Base-by-base conservation (phyloP, 129 eudicot species). In the Heracleum sosnowskyi region DNA sequence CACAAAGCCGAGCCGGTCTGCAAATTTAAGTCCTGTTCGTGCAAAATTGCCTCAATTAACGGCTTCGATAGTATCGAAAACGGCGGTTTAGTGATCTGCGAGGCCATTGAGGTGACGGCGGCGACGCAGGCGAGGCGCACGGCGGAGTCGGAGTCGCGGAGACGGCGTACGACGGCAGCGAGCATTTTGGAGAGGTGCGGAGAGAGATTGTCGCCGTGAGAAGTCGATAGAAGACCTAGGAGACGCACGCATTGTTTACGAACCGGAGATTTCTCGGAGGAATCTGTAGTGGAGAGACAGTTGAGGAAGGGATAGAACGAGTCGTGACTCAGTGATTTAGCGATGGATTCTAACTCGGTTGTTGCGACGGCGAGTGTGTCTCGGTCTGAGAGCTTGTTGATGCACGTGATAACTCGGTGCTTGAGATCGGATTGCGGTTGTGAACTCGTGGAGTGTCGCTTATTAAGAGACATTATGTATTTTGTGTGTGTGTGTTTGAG, bases 381-480 rank as follows among this genome's bases (percentile, higher is more conserved):
- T 0, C 98, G 84, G 86, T 94, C 97, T 45, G 98, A 90, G 73
- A 94, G 96, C 35, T 87, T 90, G 85, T 85, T 86, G 39, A 94
- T 87, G 80, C 87, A 87, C 3, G 87, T 88, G 84, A 85, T 83
- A 26, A 94, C 88, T 11, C 92, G 84, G 77, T 81, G 82, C 70
- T 83, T 88, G 63, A 91, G 88, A 66, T 93, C 97, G 39, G 83
- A 80, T 34, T 73, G 78, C 2, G 89, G 83, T 29, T 86, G 75
- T 4, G 84, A 80, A 6, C 80, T 29, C 40, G 73, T 37, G 28
- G 83, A 76, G 4, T 83, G 85, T 44, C 86, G 73, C 78, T 80
- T 81, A 1, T 76, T 33, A 0, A 40, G 42, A 70, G 89, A 86
- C 92, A 89, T 89, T 79, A 0, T 63, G 36, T 2, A 26, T 7